Percentiles rank a stretch among this genome's conserved stretches.
Conservation (phyloP, 192 early-diverging fungal genomes). For the Coemansia sp. region DNA sequence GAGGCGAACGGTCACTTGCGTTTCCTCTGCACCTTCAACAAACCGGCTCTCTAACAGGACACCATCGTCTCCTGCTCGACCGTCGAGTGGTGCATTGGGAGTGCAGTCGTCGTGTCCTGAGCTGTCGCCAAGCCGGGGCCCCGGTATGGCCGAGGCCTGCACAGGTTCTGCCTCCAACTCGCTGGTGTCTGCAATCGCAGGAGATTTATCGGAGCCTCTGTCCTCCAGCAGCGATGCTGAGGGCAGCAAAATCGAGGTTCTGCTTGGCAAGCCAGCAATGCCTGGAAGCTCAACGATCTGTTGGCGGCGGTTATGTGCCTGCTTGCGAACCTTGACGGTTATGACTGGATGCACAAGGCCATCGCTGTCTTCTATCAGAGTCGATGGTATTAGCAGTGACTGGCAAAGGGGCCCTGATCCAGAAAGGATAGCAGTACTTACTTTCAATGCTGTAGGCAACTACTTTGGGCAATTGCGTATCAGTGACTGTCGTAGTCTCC, state of each 20-base stretch:
- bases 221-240: background rate
- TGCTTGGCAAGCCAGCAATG: conserved; percentile 10
- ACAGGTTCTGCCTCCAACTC: background rate
- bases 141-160: background rate
- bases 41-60: conserved; percentile 15
- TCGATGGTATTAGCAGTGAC: background rate
- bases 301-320: background rate
- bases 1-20: conserved; percentile 41
- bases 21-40: conserved; percentile 22
- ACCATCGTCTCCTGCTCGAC: background rate
- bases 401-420: background rate
- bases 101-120: background rate
- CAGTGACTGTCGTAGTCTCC: background rate
- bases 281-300: conserved; percentile 21
- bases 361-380: conserved; percentile 38
- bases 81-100: background rate
- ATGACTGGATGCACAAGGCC: conserved; percentile 50
- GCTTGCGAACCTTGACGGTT: conserved; percentile 33
- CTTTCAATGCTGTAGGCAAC: conserved; percentile 49
- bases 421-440: conserved; percentile 9
- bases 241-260: conserved; percentile 18
- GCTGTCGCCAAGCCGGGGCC: background rate
- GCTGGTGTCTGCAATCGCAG: background rate
- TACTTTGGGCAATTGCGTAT: conserved; percentile 9
- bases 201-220: background rate